Conservation (phyloP, 2,329 filamentous ascomycete species). For the Claviceps cyperi region DNA sequence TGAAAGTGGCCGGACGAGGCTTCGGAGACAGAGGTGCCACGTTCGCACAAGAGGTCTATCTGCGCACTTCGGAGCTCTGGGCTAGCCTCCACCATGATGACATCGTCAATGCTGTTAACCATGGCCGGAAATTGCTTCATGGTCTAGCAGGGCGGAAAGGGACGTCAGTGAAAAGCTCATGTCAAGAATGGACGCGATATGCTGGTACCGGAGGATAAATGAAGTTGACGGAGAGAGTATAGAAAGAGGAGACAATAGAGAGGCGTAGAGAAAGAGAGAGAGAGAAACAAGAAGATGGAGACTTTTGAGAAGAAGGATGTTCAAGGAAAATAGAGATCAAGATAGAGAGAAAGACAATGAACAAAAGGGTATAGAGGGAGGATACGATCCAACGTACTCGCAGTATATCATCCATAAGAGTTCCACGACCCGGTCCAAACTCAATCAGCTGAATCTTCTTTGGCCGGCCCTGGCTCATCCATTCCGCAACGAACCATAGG, state of each 20-base stretch:
- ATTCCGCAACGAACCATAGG: conserved; percentile 91
- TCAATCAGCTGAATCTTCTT: conserved; percentile 74
- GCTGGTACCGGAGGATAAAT: too few relatives aligned
- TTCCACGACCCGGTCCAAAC: conserved; percentile 84
- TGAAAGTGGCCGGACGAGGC: conserved; percentile 61
- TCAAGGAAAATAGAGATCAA: too few relatives aligned
- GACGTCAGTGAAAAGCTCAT: background rate
- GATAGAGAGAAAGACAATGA: too few relatives aligned
- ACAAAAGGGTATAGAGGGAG: too few relatives aligned
- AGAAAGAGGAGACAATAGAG: background rate
- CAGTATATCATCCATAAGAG: conserved; percentile 92
- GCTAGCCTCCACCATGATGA: conserved; percentile 94
- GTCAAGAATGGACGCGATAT: background rate
- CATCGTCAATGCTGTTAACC: conserved; percentile 61
- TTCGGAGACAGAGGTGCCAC: conserved; percentile 50
- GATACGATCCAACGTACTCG: conserved; percentile 40
- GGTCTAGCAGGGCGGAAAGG: conserved; percentile 38
- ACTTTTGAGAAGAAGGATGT: too few relatives aligned
- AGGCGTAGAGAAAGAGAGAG: conserved; percentile 4
- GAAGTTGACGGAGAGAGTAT: background rate
- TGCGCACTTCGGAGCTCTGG: conserved; percentile 62
- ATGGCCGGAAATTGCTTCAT: conserved; percentile 72
- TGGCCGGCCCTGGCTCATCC: conserved; percentile 76
- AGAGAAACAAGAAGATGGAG: background rate
- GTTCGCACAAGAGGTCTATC: conserved; percentile 67